Evolutionary conservation across 169 alveolate genomes (phyloP).

Genomic region (Miamiensis avidus): DNA sequence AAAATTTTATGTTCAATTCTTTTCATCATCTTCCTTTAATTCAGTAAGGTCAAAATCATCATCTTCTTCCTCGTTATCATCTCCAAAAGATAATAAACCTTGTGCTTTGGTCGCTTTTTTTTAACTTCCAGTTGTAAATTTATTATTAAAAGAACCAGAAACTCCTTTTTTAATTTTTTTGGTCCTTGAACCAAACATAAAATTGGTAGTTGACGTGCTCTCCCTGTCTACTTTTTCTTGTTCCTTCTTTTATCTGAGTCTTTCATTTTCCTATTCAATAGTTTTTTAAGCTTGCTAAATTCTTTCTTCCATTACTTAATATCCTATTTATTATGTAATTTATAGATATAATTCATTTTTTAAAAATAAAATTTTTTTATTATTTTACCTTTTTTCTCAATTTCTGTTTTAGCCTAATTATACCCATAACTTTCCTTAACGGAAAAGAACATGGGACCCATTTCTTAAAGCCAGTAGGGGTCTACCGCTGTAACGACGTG

Average conservation of each 20-base stretch:
- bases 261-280: neutral
- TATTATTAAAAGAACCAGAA: no score
- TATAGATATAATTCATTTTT: slow-evolving; percentile 5
- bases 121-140: no score
- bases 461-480: slow-evolving; percentile 97
- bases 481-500: slow-evolving; percentile 98
- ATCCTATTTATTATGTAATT: slow-evolving; percentile 5
- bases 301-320: slow-evolving; percentile 2
- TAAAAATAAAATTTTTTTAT: slow-evolving; percentile 8
- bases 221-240: neutral
- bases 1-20: no score
- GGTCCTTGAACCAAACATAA: neutral
- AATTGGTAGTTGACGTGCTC: neutral
- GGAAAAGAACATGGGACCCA: slow-evolving; percentile 90
- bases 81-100: no score
- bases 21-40: no score
- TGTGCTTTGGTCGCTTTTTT: no score
- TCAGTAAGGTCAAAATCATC: no score
- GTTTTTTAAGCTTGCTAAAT: neutral
- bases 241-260: no score
- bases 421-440: slow-evolving; percentile 67
- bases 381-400: slow-evolving; percentile 30
- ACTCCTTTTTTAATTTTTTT: no score
- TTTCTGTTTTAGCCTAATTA: slow-evolving; percentile 22
- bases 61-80: no score